Percentiles rank a stretch among this genome's conserved stretches.
phyloP scores from a whole-genome alignment of 2,329 filamentous ascomycete genomes.

The Annulohypoxylon truncatum region DNA sequence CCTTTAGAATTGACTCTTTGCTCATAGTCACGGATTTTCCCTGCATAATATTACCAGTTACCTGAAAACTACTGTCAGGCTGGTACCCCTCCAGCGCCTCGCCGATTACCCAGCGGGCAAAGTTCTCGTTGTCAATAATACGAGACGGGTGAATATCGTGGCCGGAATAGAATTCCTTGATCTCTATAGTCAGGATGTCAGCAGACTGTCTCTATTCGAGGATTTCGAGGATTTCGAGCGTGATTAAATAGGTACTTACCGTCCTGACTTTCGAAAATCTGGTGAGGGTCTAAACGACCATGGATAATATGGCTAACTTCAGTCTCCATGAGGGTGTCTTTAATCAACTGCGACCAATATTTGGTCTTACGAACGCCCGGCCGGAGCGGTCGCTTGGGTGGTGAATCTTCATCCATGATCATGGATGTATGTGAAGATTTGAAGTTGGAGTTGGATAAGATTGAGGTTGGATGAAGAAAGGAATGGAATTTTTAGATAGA shows the following conservation, averaged over 20 bases:
- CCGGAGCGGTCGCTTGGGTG: background rate
- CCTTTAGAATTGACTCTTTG: background rate
- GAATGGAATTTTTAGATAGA: background rate
- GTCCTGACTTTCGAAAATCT: background rate
- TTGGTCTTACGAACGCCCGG: background rate
- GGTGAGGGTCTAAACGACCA: slow-evolving; percentile 18
- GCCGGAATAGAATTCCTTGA: slow-evolving; percentile 23
- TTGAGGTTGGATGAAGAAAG: background rate
- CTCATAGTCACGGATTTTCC: slow-evolving; percentile 23
- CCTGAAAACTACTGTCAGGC: slow-evolving; percentile 23
- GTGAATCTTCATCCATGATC: background rate
- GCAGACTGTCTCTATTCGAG: background rate
- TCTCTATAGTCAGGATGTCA: slow-evolving; percentile 11
- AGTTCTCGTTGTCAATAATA: slow-evolving; percentile 35
- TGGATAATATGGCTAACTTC: background rate
- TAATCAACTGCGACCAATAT: background rate
- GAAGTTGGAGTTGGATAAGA: background rate
- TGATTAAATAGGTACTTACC: slow-evolving; percentile 7
- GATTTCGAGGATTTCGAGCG: background rate
- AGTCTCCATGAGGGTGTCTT: too few relatives aligned
- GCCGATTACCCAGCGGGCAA: slow-evolving; percentile 40
- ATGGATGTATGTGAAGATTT: too few relatives aligned
- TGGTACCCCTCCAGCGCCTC: slow-evolving; percentile 30
- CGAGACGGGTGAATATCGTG: background rate
- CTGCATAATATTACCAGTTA: slow-evolving; percentile 39